phyloP scores from a whole-genome alignment of 352 stramenopile genomes.

The Thalassiosira ordinaria region DNA sequence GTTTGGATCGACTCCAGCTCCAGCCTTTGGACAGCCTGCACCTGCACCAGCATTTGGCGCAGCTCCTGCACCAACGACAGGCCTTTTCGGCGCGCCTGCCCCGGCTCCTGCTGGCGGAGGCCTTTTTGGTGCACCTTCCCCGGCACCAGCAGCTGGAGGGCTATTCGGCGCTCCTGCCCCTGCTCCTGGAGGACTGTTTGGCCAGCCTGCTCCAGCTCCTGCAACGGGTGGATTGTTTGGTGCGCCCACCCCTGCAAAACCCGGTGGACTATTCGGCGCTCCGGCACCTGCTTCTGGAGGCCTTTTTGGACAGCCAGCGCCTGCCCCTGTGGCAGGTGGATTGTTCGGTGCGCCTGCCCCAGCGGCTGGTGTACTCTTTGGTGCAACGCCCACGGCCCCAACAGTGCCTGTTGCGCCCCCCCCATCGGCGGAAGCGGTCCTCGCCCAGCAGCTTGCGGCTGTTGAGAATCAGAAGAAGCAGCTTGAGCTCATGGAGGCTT shows the following conservation, averaged over 20 bases:
- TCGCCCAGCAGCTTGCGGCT: constrained; percentile 76
- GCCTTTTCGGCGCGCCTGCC: constrained; percentile 66
- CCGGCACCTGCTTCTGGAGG: constrained; percentile 43
- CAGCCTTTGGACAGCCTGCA: constrained; percentile 61
- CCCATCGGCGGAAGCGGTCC: constrained; percentile 68
- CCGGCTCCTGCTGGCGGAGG: constrained; percentile 30
- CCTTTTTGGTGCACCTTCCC: constrained; percentile 58
- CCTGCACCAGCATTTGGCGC: constrained; percentile 50
- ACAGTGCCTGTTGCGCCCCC: constrained; percentile 43
- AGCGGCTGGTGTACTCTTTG: constrained; percentile 60
- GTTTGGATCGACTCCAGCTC: constrained; percentile 54
- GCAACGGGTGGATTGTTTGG: constrained; percentile 54
- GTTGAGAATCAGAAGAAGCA: constrained; percentile 80
- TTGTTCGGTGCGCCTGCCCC: constrained; percentile 57
- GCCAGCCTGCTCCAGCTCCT: constrained; percentile 34
- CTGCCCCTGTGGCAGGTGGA: constrained; percentile 55
- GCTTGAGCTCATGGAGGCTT: constrained; percentile 72
- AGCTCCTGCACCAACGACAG: constrained; percentile 33
- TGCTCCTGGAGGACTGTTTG: constrained; percentile 48
- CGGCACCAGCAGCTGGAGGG: constrained; percentile 55
- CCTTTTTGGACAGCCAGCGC: constrained; percentile 64
- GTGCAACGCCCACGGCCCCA: constrained; percentile 19
- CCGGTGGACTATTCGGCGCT: constrained; percentile 36
- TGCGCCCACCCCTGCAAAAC: constrained; percentile 54
- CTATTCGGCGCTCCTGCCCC: constrained; percentile 70